phyloP scores from a whole-genome alignment of 2,329 filamentous ascomycete species.

The Neofusicoccum sp. region DNA sequence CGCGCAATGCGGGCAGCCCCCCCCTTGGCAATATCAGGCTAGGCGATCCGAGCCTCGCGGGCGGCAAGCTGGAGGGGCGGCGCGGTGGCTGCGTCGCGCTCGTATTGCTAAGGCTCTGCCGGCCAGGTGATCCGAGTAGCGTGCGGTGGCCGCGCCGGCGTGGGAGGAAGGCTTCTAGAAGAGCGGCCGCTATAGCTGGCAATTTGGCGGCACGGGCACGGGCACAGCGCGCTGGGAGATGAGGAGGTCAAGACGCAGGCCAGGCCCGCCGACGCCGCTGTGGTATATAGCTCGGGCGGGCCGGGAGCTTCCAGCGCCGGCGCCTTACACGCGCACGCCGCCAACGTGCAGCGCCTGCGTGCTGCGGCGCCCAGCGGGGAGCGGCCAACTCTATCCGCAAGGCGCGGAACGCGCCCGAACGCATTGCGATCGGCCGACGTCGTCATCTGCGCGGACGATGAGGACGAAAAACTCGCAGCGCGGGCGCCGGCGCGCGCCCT shows the following conservation, averaged over 20 bases:
- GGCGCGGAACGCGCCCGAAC: neutral
- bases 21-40: neutral
- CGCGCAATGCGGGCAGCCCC: no score
- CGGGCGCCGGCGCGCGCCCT: slow-evolving; percentile 1
- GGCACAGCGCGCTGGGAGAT: neutral
- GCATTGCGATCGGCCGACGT: slow-evolving; percentile 15
- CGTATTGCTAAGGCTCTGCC: neutral
- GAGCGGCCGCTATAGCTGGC: no score
- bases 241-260: neutral
- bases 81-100: neutral
- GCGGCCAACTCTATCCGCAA: slow-evolving; percentile 2
- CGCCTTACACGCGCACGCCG: neutral
- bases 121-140: no score
- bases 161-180: no score
- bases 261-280: neutral
- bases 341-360: neutral
- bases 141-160: no score
- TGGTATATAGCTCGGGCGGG: neutral
- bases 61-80: neutral
- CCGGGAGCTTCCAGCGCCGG: neutral
- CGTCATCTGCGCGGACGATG: slow-evolving; percentile 8
- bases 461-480: neutral
- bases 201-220: neutral
- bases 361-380: neutral
- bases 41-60: neutral